Evolutionary conservation across 345 rosid species (phyloP), one percentile per base, ranked within the genome.

Genomic region (Salix brachista): DNA sequence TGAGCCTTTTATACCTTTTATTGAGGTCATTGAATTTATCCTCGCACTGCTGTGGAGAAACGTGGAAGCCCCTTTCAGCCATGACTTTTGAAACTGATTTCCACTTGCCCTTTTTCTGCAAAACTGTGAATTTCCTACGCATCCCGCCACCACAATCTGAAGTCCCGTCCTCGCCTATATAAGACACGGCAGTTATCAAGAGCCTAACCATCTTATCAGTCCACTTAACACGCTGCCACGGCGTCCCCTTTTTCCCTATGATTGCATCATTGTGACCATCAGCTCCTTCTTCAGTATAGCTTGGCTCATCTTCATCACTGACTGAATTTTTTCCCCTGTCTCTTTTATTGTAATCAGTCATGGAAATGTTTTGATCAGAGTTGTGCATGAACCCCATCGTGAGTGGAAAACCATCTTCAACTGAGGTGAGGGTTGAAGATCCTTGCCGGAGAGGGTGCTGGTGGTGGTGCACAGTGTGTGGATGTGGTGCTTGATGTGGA

Each of bases 151-250:
- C 77, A 73, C 87, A 81, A 69, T 90, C 95, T 10, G 86, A 79
- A 72, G 72, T 34, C 4, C 79, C 81, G 79, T 93, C 99, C 81
- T 95, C 97, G 2, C 94, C 91, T 8, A 93, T 86, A 67, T 93
- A 93, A 76, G 99, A 93, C 28, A 91, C 96, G 9, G 97, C 97
- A 34, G 96, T 93, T 26, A 93, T 95, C 85, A 95, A 83, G 61
- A 93, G 89, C 86, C 85, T 91, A 73, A 95, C 97, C 99, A 93
- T 95, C 84, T 88, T 90, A 85, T 91, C 99, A 68, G 93, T 86
- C 97, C 99, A 95, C 80, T 95, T 95, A 66, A 95, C 97, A 61
- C 99, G 84, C 65, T 91, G 97, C 99, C 99, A 95, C 14, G 90
- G 92, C 23, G 90, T 88, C 30, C 88, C 96, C 75, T 91, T 93